phyloP scores from a whole-genome alignment of 345 rosid species.

The Viola odorata region DNA sequence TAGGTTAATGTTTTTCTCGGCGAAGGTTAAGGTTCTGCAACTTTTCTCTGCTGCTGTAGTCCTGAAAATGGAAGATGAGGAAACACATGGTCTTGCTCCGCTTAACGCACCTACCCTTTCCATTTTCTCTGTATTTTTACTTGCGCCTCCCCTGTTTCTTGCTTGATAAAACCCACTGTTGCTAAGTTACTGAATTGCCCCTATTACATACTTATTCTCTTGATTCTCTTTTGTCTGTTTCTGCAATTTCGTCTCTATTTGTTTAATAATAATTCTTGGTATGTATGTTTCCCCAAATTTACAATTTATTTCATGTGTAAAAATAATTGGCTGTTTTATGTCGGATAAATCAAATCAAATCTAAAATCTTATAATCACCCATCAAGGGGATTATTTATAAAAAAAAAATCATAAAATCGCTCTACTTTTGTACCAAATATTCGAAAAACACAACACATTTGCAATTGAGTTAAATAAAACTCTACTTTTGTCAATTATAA shows the following conservation, averaged over 20 bases:
- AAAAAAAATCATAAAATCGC: too few relatives aligned
- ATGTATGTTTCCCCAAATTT: too few relatives aligned
- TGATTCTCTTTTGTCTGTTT: not conserved
- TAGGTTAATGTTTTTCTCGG: slow-evolving; percentile 16
- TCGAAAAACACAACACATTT: too few relatives aligned
- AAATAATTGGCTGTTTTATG: too few relatives aligned
- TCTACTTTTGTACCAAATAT: too few relatives aligned
- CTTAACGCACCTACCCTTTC: slow-evolving; percentile 28
- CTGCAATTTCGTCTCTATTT: not conserved
- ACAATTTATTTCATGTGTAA: too few relatives aligned
- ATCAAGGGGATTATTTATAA: too few relatives aligned
- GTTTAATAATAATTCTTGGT: too few relatives aligned
- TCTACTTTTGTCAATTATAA: too few relatives aligned
- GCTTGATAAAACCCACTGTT: not conserved
- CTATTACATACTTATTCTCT: not conserved
- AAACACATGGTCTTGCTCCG: slow-evolving; percentile 13
- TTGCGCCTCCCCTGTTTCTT: not conserved
- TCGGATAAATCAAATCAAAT: too few relatives aligned
- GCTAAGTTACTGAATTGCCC: slow-evolving; percentile 5
- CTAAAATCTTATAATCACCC: too few relatives aligned
- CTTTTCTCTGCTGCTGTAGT: slow-evolving; percentile 7
- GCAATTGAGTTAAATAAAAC: too few relatives aligned
- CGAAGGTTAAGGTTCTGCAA: slow-evolving; percentile 6
- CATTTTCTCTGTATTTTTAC: slow-evolving; percentile 18
- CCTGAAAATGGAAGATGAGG: slow-evolving; percentile 6